phyloP scores from a whole-genome alignment of 2,329 filamentous ascomycete species.

The Orbilia brochopaga region DNA sequence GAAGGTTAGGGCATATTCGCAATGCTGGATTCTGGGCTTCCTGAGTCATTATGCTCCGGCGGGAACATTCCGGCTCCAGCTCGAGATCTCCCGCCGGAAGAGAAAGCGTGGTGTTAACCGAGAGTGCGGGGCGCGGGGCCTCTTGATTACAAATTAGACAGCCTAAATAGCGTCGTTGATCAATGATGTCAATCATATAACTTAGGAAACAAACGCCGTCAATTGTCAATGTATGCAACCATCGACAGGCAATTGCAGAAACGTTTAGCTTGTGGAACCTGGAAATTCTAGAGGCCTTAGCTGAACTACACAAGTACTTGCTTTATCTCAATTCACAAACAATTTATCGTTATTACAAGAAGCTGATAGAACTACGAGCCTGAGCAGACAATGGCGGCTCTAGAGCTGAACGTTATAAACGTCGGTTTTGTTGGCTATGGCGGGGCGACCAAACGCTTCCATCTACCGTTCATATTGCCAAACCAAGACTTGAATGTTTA shows the following conservation, averaged over 20 bases:
- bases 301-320: neutral
- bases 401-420: too few species aligned
- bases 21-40: too few species aligned
- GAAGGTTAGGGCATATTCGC: too few species aligned
- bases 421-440: slow-evolving; percentile 64
- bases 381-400: slow-evolving; percentile 39
- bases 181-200: neutral
- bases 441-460: slow-evolving; percentile 61
- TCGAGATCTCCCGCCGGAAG: neutral
- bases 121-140: neutral
- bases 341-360: too few species aligned
- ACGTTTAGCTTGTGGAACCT: neutral
- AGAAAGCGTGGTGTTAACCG: neutral
- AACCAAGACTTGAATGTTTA: slow-evolving; percentile 61
- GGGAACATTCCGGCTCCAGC: neutral
- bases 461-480: slow-evolving; percentile 63
- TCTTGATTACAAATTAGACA: slow-evolving; percentile 2
- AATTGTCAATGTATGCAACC: neutral
- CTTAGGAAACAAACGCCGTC: neutral
- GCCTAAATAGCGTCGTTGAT: neutral
- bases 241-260: neutral
- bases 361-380: too few species aligned
- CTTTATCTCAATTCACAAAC: neutral
- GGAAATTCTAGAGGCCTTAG: neutral
- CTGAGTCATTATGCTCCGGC: neutral